Evolutionary conservation across 2,329 filamentous ascomycete genomes (phyloP).

Genomic region (Penicillium italicum): DNA sequence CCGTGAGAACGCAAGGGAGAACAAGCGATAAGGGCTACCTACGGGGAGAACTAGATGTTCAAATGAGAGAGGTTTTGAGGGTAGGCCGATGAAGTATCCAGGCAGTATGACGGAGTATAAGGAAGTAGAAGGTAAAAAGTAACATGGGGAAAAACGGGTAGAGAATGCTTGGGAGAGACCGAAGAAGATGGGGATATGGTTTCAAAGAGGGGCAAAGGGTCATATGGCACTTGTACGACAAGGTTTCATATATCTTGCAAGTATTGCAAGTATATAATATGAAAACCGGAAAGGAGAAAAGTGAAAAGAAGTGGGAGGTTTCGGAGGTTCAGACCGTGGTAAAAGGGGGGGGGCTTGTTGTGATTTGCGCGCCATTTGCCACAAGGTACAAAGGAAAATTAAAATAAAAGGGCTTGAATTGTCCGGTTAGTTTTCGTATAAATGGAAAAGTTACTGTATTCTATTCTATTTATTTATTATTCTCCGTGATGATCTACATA

Average conservation of each 20-base stretch:
- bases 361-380: constrained; percentile 24
- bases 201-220: constrained; percentile 7
- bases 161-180: not conserved
- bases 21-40: not conserved
- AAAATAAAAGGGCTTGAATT: constrained; percentile 12
- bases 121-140: constrained; percentile 3
- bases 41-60: not conserved
- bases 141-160: constrained; percentile 7
- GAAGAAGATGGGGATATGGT: constrained; percentile 6
- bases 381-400: constrained; percentile 12
- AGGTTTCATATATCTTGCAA: not conserved
- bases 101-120: constrained; percentile 1
- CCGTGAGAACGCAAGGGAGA: constrained; percentile 1
- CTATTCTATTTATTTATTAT: too few species aligned
- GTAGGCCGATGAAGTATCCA: not conserved
- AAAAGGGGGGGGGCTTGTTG: constrained; percentile 13
- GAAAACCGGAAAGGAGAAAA: not conserved
- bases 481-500: too few species aligned
- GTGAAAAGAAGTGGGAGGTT: not conserved
- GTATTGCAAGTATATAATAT: not conserved
- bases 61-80: not conserved
- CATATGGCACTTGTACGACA: constrained; percentile 4
- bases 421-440: constrained; percentile 10
- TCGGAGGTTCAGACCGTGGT: not conserved
- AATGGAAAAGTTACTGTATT: constrained; percentile 18